These are phyloP conservation scores for Spathaspora arborariae DNA, from an alignment of 805 yeast genomes.

Conservation along the genomic window DNA sequence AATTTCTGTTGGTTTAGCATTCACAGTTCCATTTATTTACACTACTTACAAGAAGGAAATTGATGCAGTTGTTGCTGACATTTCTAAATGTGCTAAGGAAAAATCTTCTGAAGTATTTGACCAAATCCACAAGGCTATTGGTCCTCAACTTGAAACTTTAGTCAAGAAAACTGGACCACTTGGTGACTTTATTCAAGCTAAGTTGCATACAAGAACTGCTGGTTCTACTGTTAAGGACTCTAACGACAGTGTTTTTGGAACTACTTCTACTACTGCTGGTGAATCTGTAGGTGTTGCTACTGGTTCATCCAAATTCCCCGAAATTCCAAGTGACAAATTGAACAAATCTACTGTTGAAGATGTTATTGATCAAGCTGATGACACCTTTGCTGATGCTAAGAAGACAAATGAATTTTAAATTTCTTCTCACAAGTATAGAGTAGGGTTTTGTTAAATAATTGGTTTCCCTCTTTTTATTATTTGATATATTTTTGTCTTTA, in stretches of 20 bases:
- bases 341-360: slow-evolving; percentile 21
- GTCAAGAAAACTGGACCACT: slow-evolving; percentile 65
- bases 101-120: slow-evolving; percentile 44
- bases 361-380: slow-evolving; percentile 18
- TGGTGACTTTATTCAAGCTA: slow-evolving; percentile 53
- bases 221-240: slow-evolving; percentile 56
- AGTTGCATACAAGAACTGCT: slow-evolving; percentile 66
- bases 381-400: slow-evolving; percentile 7
- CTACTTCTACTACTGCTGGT: slow-evolving; percentile 24
- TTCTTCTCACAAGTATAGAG: not conserved
- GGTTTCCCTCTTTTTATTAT: not conserved
- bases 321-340: slow-evolving; percentile 29
- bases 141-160: slow-evolving; percentile 57
- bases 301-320: slow-evolving; percentile 39
- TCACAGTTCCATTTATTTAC: slow-evolving; percentile 76
- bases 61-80: slow-evolving; percentile 54
- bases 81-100: slow-evolving; percentile 43
- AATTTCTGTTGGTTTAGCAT: slow-evolving; percentile 54
- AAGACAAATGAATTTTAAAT: not conserved
- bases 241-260: slow-evolving; percentile 17
- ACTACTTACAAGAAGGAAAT: slow-evolving; percentile 72
- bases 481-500: not conserved
- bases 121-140: slow-evolving; percentile 38
- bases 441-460: not conserved
- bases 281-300: slow-evolving; percentile 26